A percentile compares a stretch with the other conserved stretches of the same genome.
Evolutionary conservation across 2,329 filamentous ascomycete genomes (phyloP).

Genomic region (Helminthosporium solani): DNA sequence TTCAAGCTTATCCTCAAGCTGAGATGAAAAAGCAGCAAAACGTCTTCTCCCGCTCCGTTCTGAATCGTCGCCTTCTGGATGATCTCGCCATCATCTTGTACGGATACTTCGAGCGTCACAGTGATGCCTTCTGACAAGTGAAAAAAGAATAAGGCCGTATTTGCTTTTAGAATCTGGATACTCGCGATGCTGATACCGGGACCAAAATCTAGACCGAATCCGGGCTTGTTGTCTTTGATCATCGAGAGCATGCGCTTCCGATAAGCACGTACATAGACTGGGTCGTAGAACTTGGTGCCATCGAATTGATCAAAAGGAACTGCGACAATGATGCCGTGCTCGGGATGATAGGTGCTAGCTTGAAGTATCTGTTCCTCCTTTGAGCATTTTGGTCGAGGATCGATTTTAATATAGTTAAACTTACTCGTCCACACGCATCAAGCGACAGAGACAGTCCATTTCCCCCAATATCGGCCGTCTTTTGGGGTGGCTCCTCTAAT

Average conservation of each 20-base stretch:
- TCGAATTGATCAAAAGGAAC: conserved; percentile 11
- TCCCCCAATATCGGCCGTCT: conserved; percentile 13
- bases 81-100: conserved; percentile 5
- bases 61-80: conserved; percentile 1
- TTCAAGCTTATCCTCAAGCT: conserved; percentile 8
- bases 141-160: conserved; percentile 5
- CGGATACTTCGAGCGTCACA: conserved; percentile 1
- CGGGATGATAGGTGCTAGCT: conserved; percentile 12
- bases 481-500: conserved; percentile 3
- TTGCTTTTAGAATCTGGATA: conserved; percentile 6
- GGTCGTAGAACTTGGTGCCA: conserved; percentile 9
- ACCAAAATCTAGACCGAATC: conserved; percentile 11
- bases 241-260: conserved; percentile 10
- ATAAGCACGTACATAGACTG: conserved; percentile 9
- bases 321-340: conserved; percentile 10
- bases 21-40: conserved; percentile 1
- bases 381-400: neutral
- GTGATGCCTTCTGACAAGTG: neutral
- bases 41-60: neutral
- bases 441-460: conserved; percentile 10
- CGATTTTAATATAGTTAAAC: neutral
- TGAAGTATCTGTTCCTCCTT: conserved; percentile 8
- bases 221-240: conserved; percentile 6
- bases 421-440: conserved; percentile 11
- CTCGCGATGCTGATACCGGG: neutral